Conservation (phyloP, 257 asterid species). For the Ajuga chamaepitys region DNA sequence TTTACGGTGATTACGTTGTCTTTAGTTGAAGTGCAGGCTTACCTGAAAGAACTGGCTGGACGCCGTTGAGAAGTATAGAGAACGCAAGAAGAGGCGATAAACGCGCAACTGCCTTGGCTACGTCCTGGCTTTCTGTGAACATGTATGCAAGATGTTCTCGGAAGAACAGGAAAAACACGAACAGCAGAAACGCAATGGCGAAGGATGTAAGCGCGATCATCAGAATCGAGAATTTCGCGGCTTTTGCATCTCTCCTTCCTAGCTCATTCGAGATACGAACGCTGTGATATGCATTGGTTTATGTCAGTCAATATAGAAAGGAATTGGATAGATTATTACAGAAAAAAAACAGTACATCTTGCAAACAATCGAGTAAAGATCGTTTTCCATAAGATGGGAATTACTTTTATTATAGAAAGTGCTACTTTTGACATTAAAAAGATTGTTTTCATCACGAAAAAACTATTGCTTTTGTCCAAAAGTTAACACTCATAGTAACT, state of each 20-base stretch:
- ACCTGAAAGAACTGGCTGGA: conserved; percentile 64
- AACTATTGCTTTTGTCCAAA: no score
- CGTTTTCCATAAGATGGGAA: no score
- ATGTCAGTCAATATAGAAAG: neutral
- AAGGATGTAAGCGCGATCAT: conserved; percentile 35
- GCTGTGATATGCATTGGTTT: conserved; percentile 9
- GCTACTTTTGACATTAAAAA: no score
- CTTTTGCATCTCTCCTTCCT: conserved; percentile 42
- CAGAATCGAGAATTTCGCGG: conserved; percentile 39
- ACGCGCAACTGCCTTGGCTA: conserved; percentile 32
- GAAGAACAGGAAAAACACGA: conserved; percentile 39
- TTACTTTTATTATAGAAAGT: no score
- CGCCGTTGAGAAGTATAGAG: conserved; percentile 43
- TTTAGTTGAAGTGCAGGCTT: neutral
- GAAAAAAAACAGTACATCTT: neutral
- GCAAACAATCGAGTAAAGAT: neutral
- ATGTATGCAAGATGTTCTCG: conserved; percentile 40
- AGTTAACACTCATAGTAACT: no score
- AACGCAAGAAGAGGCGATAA: conserved; percentile 54
- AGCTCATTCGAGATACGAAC: conserved; percentile 71
- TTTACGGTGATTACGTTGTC: neutral
- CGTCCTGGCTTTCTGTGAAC: conserved; percentile 37
- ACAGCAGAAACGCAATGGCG: conserved; percentile 30
- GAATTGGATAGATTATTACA: no score
- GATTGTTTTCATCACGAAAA: no score